Evolutionary conservation across 164 flowering plant genomes (phyloP).

Genomic region (Kalanchoe fedtschenkoi): DNA sequence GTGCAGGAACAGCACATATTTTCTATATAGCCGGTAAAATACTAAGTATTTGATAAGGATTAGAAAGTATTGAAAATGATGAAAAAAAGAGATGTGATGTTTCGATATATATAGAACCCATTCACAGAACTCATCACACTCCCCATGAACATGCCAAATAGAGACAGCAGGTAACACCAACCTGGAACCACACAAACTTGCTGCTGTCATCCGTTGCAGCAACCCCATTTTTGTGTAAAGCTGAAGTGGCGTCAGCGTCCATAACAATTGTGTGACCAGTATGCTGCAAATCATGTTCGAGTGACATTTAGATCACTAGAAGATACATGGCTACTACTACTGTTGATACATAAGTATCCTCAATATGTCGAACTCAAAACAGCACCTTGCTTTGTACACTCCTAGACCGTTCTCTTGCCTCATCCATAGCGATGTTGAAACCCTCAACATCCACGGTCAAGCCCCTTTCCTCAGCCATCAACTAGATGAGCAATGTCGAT

Average conservation of each 20-base stretch:
- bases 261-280: slow-evolving; percentile 62
- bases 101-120: too few relatives aligned
- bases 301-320: not conserved
- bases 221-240: slow-evolving; percentile 56
- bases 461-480: slow-evolving; percentile 16
- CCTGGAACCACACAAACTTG: slow-evolving; percentile 86
- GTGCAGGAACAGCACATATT: too few relatives aligned
- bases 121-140: not conserved
- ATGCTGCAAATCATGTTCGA: slow-evolving; percentile 70
- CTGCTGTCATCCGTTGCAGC: slow-evolving; percentile 60
- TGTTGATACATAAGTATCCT: not conserved
- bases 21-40: too few relatives aligned
- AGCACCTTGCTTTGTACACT: slow-evolving; percentile 71
- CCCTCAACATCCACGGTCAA: slow-evolving; percentile 27
- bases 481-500: too few relatives aligned
- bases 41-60: too few relatives aligned
- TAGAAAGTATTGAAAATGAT: too few relatives aligned
- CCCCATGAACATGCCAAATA: not conserved
- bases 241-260: slow-evolving; percentile 95
- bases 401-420: slow-evolving; percentile 84
- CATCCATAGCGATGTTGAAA: slow-evolving; percentile 71
- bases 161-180: slow-evolving; percentile 11
- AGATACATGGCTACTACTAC: not conserved
- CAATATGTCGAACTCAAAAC: not conserved
- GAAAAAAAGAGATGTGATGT: too few relatives aligned